Percentiles rank a stretch among this genome's conserved stretches.
Evolutionary conservation across 140 eudicot species (phyloP).

Genomic region (Stevia rebaudiana): DNA sequence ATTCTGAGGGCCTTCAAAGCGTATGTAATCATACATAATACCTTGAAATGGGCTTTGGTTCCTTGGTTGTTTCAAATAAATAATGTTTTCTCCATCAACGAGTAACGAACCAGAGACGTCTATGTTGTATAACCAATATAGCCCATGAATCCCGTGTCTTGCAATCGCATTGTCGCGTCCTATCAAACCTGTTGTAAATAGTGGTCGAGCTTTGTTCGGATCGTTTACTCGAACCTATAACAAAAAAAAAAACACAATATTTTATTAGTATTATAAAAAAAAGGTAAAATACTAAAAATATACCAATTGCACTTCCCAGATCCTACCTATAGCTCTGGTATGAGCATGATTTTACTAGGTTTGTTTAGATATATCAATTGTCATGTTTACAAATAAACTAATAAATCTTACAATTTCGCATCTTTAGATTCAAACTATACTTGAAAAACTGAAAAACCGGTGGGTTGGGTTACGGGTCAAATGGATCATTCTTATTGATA

Average conservation of each 20-base stretch:
- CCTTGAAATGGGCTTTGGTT: slow-evolving; percentile 45
- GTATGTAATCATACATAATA: slow-evolving; percentile 58
- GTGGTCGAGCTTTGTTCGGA: slow-evolving; percentile 26
- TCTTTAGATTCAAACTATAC: not conserved
- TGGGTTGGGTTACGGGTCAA: not conserved
- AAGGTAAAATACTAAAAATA: too few relatives aligned
- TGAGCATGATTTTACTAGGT: too few relatives aligned
- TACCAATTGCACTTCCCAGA: too few relatives aligned
- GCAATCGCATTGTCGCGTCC: slow-evolving; percentile 69
- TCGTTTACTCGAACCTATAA: slow-evolving; percentile 52
- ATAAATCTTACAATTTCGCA: not conserved
- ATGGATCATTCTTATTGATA: not conserved
- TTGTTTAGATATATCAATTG: not conserved
- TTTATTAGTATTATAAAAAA: not conserved
- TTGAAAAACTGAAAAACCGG: not conserved
- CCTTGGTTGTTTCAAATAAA: slow-evolving; percentile 45
- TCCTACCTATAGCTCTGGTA: too few relatives aligned
- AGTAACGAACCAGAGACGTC: slow-evolving; percentile 32
- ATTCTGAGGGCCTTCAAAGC: slow-evolving; percentile 42
- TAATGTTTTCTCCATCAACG: slow-evolving; percentile 39
- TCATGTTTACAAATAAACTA: not conserved
- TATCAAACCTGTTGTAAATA: slow-evolving; percentile 47
- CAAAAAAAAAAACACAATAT: not conserved
- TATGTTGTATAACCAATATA: slow-evolving; percentile 45
- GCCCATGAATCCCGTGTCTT: slow-evolving; percentile 65